Evolutionary conservation across 345 rosid species (phyloP), one percentile per base, ranked within the genome.

Genomic region (Erucastrum elatum): DNA sequence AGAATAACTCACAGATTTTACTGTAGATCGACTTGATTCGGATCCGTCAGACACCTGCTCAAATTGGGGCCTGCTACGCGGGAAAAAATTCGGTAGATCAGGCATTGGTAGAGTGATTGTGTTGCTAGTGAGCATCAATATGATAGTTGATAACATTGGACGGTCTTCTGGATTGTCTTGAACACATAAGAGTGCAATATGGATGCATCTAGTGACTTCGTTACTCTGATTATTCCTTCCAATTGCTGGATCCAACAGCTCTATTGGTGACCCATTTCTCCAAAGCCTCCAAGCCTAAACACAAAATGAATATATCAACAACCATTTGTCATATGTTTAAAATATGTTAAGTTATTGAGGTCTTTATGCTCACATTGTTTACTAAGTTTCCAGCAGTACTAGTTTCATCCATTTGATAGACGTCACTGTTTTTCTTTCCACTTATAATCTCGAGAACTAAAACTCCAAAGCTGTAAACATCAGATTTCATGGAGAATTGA

Each of bases 241-340:
- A 25, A 66, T 72, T 34, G 69, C 29, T 0, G 77, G 69, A 58
- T 78, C 82, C 39, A 72, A 26, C 11, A 72, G 64, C 5, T 72
- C 78, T 67, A 66, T 26, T 44, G 78, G 74, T 2, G 68, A 10
- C 15, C 53, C 64, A 0, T 67, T 27, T 9, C 64, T 58, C 82
- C 82, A 79, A 9, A 66, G 29, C 70, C 49, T 79, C 82, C 66
- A 74, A 61, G 82, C 82, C 82, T 79, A n/a, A 74, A 60, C 71
- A 71, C 0, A 0, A 17, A 53, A 29, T 64, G 55, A 51, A 16
- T 26, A 65, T 29, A 30, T 49, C 71, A 64, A 74, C n/a, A n/a
- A 30, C 49, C 2, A 0, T 49, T 29, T 11, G n/a, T 72, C 69
- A 63, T 46, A 29, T 29, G 30, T 29, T 29, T n/a, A n/a, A n/a